Base-by-base conservation (phyloP, 345 rosid species). In the Populus ilicifolia region DNA sequence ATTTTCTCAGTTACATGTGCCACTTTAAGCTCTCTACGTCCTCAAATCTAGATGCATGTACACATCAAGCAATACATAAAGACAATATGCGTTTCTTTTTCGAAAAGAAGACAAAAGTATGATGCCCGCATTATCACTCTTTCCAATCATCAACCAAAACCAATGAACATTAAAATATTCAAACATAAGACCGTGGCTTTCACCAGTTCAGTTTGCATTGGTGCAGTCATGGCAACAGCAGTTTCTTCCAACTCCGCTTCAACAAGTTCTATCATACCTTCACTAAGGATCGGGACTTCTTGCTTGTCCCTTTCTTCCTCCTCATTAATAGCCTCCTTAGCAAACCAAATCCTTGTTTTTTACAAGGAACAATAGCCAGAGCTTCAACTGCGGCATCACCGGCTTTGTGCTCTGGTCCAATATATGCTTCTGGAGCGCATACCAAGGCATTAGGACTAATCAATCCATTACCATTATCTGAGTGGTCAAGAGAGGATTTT, bases 271-370 rank as follows among this genome's bases (percentile, higher is more conserved):
- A 67, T 82, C 78, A 80, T 73, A 75, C 78, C 75, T 72, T 78
- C 1, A 33, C 80, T 54, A 80, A 67, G 39, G 81, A 41, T 54
- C 35, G 81, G 71, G 82, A 82, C 84, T 82, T 90, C 85, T 87
- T 90, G 85, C 73, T 81, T 65, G 80, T 77, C 77, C 89, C 90
- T 80, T 85, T 90, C 86, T 85, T 92, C 88, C 82, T 91, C 87
- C 94, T 84, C 83, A 89, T 82, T 70, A 94, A 80, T 71, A 94
- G 81, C 85, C 84, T 91, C 87, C 89, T 81, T 18, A 91, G 76
- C 23, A 93, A 87, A 72, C 94, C 87, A 67, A 89, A 84, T 13
- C 63, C 90, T 69, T 85, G 91, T 77, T 83, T 93, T 88, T 89
- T 92, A 84, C 75, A 75, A 2, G 83, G 88, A 70, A 87, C 78